Base-by-base conservation (phyloP, 257 asterid species). In the Ligustrum vulgare region DNA sequence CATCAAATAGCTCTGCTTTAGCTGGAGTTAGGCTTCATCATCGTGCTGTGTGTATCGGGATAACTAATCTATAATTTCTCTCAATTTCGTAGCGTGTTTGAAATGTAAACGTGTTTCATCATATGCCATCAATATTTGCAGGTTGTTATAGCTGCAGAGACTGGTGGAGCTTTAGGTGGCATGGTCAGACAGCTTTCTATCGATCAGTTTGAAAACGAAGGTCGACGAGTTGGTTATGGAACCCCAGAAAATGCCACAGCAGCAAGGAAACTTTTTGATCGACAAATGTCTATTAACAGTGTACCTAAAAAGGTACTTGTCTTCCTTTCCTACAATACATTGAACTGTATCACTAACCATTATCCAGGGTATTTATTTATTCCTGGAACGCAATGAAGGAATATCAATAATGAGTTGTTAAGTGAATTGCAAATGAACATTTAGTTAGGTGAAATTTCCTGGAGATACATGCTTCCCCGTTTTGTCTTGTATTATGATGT, bases 161-260 rank as follows among this genome's bases (percentile, higher is more conserved):
- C 98, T n/a, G 91, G 99, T 77, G 99, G 99, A 64, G 97, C 97
- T 71, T 87, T 93, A 77, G 99, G 99, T 80, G 99, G 99, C 73
- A 86, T 95, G 97, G 99, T 95, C 67, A 90, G 99, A 82, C 99
- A 95, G 86, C 99, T 95, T 80, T 93, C 98, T 16, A 94, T 94
- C 45, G 98, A 94, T 86, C 98, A 92, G 83, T 94, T 94, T 28
- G 98, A 94, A 87, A 92, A 94, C 69, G 98, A 94, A 83, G 98
- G 98, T 79, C 87, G 98, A 78, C 88, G 98, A 67, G 99, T 95
- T 76, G 90, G 99, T 80, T 95, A 93, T 67, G 99, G 99, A 72
- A 93, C 98, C 71, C 98, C 99, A 72, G 99, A 95, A 85, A 90
- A 84, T 89, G 98, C 99, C 36, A 91, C 96, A 70, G 99, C 99